Percentiles rank a stretch among this genome's conserved stretches.
Evolutionary conservation across 2,329 filamentous ascomycete genomes (phyloP).

Genomic region (Dactylellina parvicollis): DNA sequence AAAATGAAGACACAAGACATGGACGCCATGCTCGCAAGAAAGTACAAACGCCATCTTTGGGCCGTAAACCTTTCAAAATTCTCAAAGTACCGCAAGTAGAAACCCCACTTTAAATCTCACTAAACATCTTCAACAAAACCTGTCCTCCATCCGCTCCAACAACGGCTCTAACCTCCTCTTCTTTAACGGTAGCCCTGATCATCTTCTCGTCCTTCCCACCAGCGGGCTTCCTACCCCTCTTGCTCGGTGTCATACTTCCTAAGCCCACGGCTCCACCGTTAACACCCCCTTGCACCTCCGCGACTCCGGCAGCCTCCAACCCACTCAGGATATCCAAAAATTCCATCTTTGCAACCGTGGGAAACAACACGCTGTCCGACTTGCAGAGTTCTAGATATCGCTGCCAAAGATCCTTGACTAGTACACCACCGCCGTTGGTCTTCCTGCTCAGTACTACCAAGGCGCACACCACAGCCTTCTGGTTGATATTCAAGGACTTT

Average conservation of each 20-base stretch:
- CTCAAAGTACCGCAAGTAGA: not conserved
- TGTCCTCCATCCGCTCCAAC: slow-evolving; percentile 43
- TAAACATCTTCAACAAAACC: slow-evolving; percentile 51
- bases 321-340: slow-evolving; percentile 93
- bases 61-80: not conserved
- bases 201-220: slow-evolving; percentile 42
- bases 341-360: slow-evolving; percentile 88
- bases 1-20: not conserved
- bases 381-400: slow-evolving; percentile 85
- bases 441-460: slow-evolving; percentile 83
- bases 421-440: slow-evolving; percentile 74
- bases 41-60: not conserved
- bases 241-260: slow-evolving; percentile 38
- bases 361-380: slow-evolving; percentile 80
- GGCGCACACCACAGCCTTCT: slow-evolving; percentile 92
- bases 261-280: slow-evolving; percentile 8
- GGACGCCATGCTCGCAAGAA: not conserved
- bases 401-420: slow-evolving; percentile 83
- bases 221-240: slow-evolving; percentile 27
- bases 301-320: slow-evolving; percentile 84
- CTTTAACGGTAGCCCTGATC: slow-evolving; percentile 47
- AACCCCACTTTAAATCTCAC: slow-evolving; percentile 9
- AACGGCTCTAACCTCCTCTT: slow-evolving; percentile 46
- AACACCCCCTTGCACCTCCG: slow-evolving; percentile 66
- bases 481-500: slow-evolving; percentile 88